These are phyloP conservation scores for Phytopythium montanum DNA, from an alignment of 352 stramenopile species.

Conservation along the genomic window DNA sequence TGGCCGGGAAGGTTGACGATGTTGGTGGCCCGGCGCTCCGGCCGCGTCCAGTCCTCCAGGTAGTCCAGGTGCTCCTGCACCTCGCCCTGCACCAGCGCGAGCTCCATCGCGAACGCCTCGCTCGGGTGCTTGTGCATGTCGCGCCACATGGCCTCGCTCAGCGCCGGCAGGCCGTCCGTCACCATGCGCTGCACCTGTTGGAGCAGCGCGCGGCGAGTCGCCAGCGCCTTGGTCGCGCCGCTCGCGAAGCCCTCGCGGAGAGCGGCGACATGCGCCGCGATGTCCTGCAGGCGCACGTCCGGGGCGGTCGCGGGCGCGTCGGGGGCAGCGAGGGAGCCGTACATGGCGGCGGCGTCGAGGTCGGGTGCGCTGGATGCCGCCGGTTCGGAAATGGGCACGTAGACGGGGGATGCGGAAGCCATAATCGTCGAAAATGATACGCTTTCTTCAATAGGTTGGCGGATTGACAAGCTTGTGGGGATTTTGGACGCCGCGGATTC, in stretches of 20 bases:
- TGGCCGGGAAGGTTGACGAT: slow-evolving; percentile 51
- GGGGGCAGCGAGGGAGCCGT: slow-evolving; percentile 6
- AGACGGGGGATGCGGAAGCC: not conserved
- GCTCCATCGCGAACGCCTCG: slow-evolving; percentile 60
- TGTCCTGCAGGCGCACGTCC: slow-evolving; percentile 54
- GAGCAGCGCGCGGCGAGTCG: slow-evolving; percentile 40
- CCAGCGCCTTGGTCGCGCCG: slow-evolving; percentile 40
- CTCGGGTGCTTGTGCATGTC: slow-evolving; percentile 71
- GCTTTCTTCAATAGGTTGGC: no score
- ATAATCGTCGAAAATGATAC: no score
- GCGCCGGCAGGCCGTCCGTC: slow-evolving; percentile 34
- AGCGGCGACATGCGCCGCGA: slow-evolving; percentile 34
- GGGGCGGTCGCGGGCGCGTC: slow-evolving; percentile 20
- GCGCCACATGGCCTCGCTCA: slow-evolving; percentile 54
- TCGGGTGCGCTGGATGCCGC: not conserved
- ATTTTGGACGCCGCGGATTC: no score
- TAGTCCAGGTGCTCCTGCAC: slow-evolving; percentile 79
- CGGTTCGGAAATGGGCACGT: slow-evolving; percentile 1
- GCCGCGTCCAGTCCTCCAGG: slow-evolving; percentile 59
- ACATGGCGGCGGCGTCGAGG: slow-evolving; percentile 5
- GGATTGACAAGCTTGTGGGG: no score
- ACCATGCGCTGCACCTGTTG: slow-evolving; percentile 44
- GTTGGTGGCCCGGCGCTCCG: slow-evolving; percentile 44
- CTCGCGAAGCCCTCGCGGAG: slow-evolving; percentile 47
- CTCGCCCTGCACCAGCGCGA: slow-evolving; percentile 48